phyloP scores from a whole-genome alignment of 2,329 filamentous ascomycete genomes.

The Colletotrichum sp. region DNA sequence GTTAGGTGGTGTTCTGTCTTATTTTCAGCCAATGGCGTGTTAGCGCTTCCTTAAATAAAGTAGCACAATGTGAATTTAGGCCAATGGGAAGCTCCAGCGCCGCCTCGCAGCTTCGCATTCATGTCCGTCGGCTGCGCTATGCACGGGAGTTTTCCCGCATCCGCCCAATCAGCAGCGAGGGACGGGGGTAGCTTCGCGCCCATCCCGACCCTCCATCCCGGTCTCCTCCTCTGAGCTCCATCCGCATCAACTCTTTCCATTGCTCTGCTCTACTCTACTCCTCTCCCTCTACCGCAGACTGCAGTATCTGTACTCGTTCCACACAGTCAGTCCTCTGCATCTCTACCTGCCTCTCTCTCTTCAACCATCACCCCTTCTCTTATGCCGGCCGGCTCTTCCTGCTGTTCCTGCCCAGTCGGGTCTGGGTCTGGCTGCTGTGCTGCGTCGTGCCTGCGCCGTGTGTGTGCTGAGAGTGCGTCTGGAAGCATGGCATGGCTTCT shows the following conservation, averaged over 20 bases:
- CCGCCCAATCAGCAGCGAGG: background rate
- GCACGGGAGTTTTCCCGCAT: background rate
- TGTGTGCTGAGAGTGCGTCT: background rate
- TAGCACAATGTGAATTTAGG: slow-evolving; percentile 30
- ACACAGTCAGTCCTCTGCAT: background rate
- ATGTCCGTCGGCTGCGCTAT: slow-evolving; percentile 1
- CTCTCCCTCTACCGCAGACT: background rate
- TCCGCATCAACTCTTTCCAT: background rate
- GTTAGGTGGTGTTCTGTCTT: background rate
- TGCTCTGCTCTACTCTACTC: background rate
- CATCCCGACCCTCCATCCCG: background rate
- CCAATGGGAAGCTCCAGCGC: slow-evolving; percentile 29
- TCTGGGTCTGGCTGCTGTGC: slow-evolving; percentile 3
- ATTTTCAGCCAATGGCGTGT: slow-evolving; percentile 30
- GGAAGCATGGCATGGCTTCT: background rate
- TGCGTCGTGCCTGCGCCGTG: slow-evolving; percentile 11
- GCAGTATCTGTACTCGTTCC: background rate
- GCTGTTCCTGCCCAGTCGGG: background rate
- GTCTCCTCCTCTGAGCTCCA: background rate
- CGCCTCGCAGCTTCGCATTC: background rate
- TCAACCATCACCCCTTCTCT: background rate
- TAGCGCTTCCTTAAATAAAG: slow-evolving; percentile 25
- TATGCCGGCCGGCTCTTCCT: background rate
- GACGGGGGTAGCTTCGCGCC: slow-evolving; percentile 12
- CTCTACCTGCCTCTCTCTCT: background rate